Evolutionary conservation across 1,284 basidiomycete species (phyloP).

Genomic region (Tylopilus orsonianus): DNA sequence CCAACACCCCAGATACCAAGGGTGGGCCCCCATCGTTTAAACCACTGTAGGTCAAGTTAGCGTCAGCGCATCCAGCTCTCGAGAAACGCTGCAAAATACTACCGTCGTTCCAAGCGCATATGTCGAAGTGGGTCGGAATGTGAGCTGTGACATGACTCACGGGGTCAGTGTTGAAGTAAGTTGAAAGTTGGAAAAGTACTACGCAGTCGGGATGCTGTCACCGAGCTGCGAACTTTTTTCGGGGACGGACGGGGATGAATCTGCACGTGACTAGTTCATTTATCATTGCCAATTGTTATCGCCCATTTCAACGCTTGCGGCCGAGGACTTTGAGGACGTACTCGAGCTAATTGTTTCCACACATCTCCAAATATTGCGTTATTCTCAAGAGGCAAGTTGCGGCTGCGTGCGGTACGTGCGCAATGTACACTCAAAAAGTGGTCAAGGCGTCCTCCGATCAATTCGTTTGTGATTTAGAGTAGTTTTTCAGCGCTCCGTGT

Average conservation of each 20-base stretch:
- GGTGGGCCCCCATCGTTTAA: slow-evolving; percentile 58
- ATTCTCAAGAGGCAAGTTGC: too few species aligned
- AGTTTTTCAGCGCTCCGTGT: too few species aligned
- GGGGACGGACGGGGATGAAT: slow-evolving; percentile 17
- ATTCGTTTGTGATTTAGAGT: too few species aligned
- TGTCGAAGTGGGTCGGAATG: slow-evolving; percentile 24
- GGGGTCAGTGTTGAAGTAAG: background rate
- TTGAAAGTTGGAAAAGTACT: background rate
- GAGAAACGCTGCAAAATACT: slow-evolving; percentile 4
- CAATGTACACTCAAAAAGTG: background rate
- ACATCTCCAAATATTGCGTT: too few species aligned
- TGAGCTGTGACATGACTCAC: slow-evolving; percentile 24
- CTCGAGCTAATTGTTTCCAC: too few species aligned
- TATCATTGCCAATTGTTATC: too few species aligned
- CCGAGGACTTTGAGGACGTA: background rate
- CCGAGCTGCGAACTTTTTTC: slow-evolving; percentile 4
- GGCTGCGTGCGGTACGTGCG: background rate
- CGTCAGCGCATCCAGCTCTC: background rate
- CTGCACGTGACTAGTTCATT: slow-evolving; percentile 22
- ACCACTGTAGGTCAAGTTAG: slow-evolving; percentile 33
- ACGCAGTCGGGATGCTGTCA: background rate
- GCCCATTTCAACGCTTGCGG: background rate
- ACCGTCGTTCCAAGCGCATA: slow-evolving; percentile 25
- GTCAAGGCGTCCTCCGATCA: too few species aligned
- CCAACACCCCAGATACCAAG: slow-evolving; percentile 70